phyloP scores from a whole-genome alignment of 2,329 filamentous ascomycete species.

The Monilinia fructicola region DNA sequence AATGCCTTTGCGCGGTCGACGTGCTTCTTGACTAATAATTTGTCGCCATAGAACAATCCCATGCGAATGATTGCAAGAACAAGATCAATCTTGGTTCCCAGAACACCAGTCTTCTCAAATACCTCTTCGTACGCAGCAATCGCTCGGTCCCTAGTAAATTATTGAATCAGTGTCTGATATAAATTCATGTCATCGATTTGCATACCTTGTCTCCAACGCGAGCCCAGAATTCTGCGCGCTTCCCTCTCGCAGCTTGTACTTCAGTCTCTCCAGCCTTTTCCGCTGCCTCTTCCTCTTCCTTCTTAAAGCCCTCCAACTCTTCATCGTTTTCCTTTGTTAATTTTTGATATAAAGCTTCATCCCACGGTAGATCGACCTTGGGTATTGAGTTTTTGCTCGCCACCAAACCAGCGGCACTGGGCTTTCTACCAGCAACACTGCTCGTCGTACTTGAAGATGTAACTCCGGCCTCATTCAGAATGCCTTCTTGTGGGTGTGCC shows the following conservation, averaged over 20 bases:
- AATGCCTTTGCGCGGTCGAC: slow-evolving; percentile 85
- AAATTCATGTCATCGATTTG: slow-evolving; percentile 11
- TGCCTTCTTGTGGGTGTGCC: slow-evolving; percentile 70
- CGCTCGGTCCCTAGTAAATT: slow-evolving; percentile 77
- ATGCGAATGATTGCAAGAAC: slow-evolving; percentile 95
- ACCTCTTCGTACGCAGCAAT: slow-evolving; percentile 89
- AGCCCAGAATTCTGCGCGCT: slow-evolving; percentile 95
- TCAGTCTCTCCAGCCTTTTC: slow-evolving; percentile 97
- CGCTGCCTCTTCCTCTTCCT: slow-evolving; percentile 88
- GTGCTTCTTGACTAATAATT: slow-evolving; percentile 87
- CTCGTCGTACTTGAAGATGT: slow-evolving; percentile 45
- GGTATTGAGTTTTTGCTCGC: slow-evolving; percentile 66
- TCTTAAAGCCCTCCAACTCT: slow-evolving; percentile 74
- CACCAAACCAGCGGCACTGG: slow-evolving; percentile 71
- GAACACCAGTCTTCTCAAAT: slow-evolving; percentile 94
- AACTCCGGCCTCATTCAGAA: slow-evolving; percentile 54
- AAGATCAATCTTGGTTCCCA: slow-evolving; percentile 96
- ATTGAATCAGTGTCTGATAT: slow-evolving; percentile 28
- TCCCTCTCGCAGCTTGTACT: slow-evolving; percentile 86
- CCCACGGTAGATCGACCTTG: slow-evolving; percentile 77
- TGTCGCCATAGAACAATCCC: slow-evolving; percentile 94
- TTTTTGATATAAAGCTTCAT: slow-evolving; percentile 80
- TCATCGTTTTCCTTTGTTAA: slow-evolving; percentile 75
- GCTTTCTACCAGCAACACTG: slow-evolving; percentile 65
- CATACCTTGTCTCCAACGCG: slow-evolving; percentile 91